Evolutionary conservation across 2,329 filamentous ascomycete species (phyloP), one percentile per base, ranked within the genome.

Genomic region (Colletotrichum sp.): DNA sequence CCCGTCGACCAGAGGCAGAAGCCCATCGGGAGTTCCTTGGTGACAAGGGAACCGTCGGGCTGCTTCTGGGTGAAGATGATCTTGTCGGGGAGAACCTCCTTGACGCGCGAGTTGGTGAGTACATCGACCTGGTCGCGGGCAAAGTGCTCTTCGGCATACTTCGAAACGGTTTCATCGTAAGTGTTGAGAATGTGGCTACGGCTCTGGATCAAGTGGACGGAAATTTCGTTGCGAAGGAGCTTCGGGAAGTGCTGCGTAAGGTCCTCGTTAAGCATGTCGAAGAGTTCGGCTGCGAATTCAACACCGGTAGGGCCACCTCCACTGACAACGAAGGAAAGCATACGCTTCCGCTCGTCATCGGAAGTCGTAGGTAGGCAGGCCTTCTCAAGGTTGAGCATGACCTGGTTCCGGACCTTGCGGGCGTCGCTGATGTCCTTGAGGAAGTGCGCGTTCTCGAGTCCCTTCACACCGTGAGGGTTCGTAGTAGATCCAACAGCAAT

Each of bases 1-100:
- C 97, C 97, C 1, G 97, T 99, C 0, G 97, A 98, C 97, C 97
- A 99, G 16, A 99, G 88, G 79, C 97, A 98, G 86, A 99, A 98
- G 33, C 95, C 97, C 87, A 95, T 96, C 0, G 97, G 96, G 0
- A 99, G 91, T 79, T 99, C 97, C 82, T 99, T 99, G 29, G 92
- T 93, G n/a, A 98, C 79, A 0, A 92, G 83, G 34, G 91, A 90
- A 57, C 95, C 95, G 68, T 95, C 87, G 5, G 94, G 90, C 63
- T 88, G 88, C 80, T 94, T 93, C 82, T 99, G 96, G 0, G 93
- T 94, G 85, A 98, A 99, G 29, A 98, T 84, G 74, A 99, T 98
- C 79, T 91, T 94, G 82, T 98, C 95, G 0, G 90, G 83, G 57
- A 89, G 89, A 18, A 99, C 95, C 83, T 98, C 96, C 83, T 96